Evolutionary conservation across 2,329 filamentous ascomycete genomes (phyloP).

Genomic region (Xylaria sp.): DNA sequence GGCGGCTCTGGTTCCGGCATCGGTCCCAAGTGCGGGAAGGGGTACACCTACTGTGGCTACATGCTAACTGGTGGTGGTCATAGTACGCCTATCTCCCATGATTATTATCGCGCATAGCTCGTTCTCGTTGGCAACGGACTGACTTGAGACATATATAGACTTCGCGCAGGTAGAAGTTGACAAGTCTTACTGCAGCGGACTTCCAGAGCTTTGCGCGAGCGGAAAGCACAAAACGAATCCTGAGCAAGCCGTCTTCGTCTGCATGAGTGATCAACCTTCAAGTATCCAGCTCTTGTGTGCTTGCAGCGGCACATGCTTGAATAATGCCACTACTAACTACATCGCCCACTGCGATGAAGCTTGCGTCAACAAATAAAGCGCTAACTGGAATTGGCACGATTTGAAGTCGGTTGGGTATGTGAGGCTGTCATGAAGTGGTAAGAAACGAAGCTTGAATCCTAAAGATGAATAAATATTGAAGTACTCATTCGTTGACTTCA

Average conservation of each 20-base stretch:
- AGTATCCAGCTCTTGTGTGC: constrained; percentile 40
- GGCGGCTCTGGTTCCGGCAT: constrained; percentile 13
- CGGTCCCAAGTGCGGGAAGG: constrained; percentile 40
- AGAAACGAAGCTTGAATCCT: no score
- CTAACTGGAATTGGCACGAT: no score
- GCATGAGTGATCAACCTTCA: constrained; percentile 40
- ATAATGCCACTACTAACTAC: constrained; percentile 39
- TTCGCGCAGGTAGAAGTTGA: constrained; percentile 36
- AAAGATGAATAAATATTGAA: no score
- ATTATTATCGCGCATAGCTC: background rate
- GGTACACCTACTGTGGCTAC: constrained; percentile 43
- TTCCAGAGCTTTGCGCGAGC: constrained; percentile 35
- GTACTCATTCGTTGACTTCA: no score
- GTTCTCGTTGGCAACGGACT: background rate
- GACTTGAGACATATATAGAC: constrained; percentile 28
- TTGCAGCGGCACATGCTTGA: constrained; percentile 39
- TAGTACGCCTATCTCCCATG: constrained; percentile 30
- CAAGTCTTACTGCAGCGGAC: constrained; percentile 40
- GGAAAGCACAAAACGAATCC: constrained; percentile 37
- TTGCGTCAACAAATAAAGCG: constrained; percentile 32
- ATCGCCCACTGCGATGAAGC: constrained; percentile 42
- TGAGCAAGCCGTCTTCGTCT: constrained; percentile 40
- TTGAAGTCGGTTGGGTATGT: no score
- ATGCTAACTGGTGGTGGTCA: constrained; percentile 38
- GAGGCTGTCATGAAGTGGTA: no score